Evolutionary conservation across 768 basidiomycete genomes (phyloP).

Genomic region (Tricholoma flavovirens): DNA sequence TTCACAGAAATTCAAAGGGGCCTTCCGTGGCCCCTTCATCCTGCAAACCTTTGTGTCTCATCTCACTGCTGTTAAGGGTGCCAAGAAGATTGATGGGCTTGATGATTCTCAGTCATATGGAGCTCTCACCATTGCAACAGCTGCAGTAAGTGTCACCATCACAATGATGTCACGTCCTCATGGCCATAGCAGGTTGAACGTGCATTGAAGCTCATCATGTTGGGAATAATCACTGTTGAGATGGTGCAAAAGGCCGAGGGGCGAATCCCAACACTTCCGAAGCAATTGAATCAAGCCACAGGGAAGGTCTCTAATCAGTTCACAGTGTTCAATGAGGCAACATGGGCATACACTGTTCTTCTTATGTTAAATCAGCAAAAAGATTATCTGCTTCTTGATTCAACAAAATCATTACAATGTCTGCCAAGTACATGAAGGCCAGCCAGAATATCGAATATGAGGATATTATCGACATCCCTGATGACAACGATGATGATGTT

Average conservation of each 20-base stretch:
- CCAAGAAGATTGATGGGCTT: background rate
- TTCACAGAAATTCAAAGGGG: too few relatives aligned
- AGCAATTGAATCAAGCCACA: background rate
- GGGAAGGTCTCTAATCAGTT: background rate
- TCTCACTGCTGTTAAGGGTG: background rate
- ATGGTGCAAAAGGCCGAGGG: background rate
- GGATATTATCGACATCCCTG: too few relatives aligned
- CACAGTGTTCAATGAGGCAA: background rate
- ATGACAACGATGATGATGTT: too few relatives aligned
- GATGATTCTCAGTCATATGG: background rate
- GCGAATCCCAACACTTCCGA: background rate
- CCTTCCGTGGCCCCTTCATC: too few relatives aligned
- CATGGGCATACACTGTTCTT: background rate
- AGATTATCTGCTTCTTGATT: background rate
- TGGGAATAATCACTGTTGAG: background rate
- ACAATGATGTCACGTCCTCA: background rate
- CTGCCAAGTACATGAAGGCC: background rate
- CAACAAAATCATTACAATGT: background rate
- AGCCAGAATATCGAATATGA: background rate
- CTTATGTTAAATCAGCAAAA: background rate
- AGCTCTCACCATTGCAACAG: background rate
- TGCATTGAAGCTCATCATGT: background rate
- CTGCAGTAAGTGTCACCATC: background rate
- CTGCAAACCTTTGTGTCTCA: background rate
- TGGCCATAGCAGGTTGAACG: background rate